Evolutionary conservation across 768 basidiomycete species (phyloP).

Genomic region (Crucibulum laeve): DNA sequence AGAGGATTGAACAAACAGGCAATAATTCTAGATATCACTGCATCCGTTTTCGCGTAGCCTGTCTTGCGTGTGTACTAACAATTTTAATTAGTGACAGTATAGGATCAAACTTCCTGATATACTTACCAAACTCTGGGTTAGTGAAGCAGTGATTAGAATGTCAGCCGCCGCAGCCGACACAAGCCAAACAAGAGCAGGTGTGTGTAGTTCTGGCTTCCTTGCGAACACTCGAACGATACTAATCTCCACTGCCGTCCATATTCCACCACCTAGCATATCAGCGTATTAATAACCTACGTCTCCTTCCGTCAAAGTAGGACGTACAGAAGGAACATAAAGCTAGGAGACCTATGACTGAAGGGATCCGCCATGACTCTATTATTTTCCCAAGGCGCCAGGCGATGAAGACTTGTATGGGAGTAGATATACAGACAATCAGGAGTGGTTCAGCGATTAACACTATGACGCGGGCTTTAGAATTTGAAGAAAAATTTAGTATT

Average conservation of each 20-base stretch:
- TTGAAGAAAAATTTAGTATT: background rate
- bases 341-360: slow-evolving; percentile 9
- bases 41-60: slow-evolving; percentile 9
- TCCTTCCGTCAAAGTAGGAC: background rate
- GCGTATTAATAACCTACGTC: background rate
- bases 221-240: slow-evolving; percentile 1
- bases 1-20: slow-evolving; percentile 7
- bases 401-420: slow-evolving; percentile 18
- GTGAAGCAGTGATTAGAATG: slow-evolving; percentile 10
- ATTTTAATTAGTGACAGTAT: background rate
- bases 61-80: slow-evolving; percentile 10
- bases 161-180: slow-evolving; percentile 10
- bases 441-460: slow-evolving; percentile 9
- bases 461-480: background rate
- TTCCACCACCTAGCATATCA: slow-evolving; percentile 6
- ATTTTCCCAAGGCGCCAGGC: slow-evolving; percentile 15
- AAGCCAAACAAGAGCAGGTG: slow-evolving; percentile 10
- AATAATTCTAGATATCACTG: slow-evolving; percentile 13
- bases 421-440: slow-evolving; percentile 12
- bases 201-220: slow-evolving; percentile 6
- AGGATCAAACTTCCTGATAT: background rate
- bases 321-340: slow-evolving; percentile 10
- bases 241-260: slow-evolving; percentile 4
- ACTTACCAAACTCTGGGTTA: slow-evolving; percentile 11
- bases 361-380: slow-evolving; percentile 11